Evolutionary conservation across 495 filamentous ascomycete species (phyloP).

Genomic region (Lophiotrema nucula): DNA sequence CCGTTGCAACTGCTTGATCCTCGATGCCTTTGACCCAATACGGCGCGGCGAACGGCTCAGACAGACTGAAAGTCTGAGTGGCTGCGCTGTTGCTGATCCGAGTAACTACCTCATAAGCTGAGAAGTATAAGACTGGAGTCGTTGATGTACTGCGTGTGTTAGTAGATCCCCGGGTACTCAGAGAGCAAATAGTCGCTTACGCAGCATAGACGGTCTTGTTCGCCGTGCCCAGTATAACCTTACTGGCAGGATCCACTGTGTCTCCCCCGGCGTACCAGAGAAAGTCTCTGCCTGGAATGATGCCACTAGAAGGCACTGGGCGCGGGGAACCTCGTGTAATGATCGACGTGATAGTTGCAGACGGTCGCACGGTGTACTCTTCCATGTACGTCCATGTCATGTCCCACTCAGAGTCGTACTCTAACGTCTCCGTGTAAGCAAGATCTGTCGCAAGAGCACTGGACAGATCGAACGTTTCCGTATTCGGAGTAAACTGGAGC

Average conservation of each 20-base stretch:
- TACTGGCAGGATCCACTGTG: constrained; percentile 12
- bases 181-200: constrained; percentile 10
- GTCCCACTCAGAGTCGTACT: constrained; percentile 14
- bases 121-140: constrained; percentile 39
- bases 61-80: constrained; percentile 17
- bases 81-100: not conserved
- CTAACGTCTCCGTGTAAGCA: constrained; percentile 10
- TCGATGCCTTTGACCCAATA: constrained; percentile 18
- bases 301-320: constrained; percentile 26
- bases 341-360: constrained; percentile 36
- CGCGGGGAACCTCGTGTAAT: constrained; percentile 26
- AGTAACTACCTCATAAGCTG: constrained; percentile 29
- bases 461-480: constrained; percentile 35
- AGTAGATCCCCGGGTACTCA: not conserved
- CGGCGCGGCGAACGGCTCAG: constrained; percentile 7
- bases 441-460: constrained; percentile 17
- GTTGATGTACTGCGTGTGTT: constrained; percentile 26
- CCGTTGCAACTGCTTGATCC: constrained; percentile 10
- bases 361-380: constrained; percentile 30
- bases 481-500: constrained; percentile 9
- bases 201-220: constrained; percentile 23
- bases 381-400: constrained; percentile 18
- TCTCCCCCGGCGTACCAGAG: constrained; percentile 1
- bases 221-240: constrained; percentile 21
- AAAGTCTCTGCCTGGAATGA: constrained; percentile 20